Conservation (phyloP, 305 asterid genomes). For the Solanum hybrid region DNA sequence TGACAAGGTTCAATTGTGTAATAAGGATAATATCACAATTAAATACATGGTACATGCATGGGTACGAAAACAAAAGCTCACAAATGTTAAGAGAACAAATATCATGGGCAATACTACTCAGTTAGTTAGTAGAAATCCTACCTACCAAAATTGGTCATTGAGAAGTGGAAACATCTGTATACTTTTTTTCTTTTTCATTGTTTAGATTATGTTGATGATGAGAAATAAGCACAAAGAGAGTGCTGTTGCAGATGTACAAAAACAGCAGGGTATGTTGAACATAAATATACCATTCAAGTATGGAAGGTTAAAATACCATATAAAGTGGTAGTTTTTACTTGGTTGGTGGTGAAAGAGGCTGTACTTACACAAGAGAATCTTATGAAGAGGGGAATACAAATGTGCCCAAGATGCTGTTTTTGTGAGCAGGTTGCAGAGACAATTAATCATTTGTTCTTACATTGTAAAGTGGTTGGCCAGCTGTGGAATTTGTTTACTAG, state of each 20-base stretch:
- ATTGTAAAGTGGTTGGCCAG: too few species aligned
- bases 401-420: too few species aligned
- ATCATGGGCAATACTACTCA: neutral
- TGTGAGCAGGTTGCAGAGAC: too few species aligned
- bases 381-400: too few species aligned
- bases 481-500: too few species aligned
- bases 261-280: neutral
- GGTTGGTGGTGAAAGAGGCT: too few species aligned
- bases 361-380: too few species aligned
- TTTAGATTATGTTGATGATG: neutral
- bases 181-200: neutral
- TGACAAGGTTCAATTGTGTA: neutral
- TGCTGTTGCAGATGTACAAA: neutral
- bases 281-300: neutral
- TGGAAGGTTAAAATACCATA: neutral
- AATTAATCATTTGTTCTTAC: too few species aligned
- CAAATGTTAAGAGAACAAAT: neutral
- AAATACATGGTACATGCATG: neutral
- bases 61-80: neutral
- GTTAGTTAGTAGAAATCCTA: neutral
- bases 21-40: neutral
- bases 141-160: neutral
- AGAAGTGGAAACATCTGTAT: neutral
- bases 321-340: too few species aligned
- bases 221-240: constrained; percentile 1